Base-by-base conservation (phyloP, 2,329 filamentous ascomycete genomes). In the Cryphonectria radicalis region DNA sequence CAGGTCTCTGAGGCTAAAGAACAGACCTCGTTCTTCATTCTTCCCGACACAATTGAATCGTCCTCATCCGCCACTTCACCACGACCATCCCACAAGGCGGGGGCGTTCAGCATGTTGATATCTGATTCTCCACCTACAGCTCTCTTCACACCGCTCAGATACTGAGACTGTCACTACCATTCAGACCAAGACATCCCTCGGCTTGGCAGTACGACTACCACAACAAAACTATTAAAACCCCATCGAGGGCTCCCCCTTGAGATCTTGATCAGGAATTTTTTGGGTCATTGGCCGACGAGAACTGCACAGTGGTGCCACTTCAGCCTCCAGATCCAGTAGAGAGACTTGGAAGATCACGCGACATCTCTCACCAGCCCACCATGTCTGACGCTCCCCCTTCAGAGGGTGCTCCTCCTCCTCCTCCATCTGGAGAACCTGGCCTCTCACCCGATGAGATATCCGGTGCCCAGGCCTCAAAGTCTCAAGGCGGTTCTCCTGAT, bases 401-500 rank as follows among this genome's bases (percentile, higher is more conserved):
- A 43, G 62, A 42, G 62, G 22, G 37, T 63, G 37, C 69, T 28
- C 22, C 62, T 68, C 40, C 43, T 28, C 43, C 62, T 64, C 3
- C 69, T 19, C 35, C 66, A 63, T 17, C 43, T 37, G 63, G 22
- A 42, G 63, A 22, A 25, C 37, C 50, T 40, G 25, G 60, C 42
- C 42, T 43, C 10, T 13, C 50, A 37, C 50, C 40, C 60, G 62
- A 68, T 55, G 46, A 71, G n/a, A 32, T 14, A 11, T 32, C 28
- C 22, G 69, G 40, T 25, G 55, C 65, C 1, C 70, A 60, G 25
- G 42, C 35, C 43, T 5, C 50, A 60, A 73, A 76, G 13, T 74
- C 76, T 28, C 72, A 72, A 66, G 75, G 77, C 42, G 78, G 75
- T n/a, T 70, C 3, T 40, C 10, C 76, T 25, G 79, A 78, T 19